Conservation (phyloP, 768 basidiomycete genomes). For the Rhizopogon roseolus region DNA sequence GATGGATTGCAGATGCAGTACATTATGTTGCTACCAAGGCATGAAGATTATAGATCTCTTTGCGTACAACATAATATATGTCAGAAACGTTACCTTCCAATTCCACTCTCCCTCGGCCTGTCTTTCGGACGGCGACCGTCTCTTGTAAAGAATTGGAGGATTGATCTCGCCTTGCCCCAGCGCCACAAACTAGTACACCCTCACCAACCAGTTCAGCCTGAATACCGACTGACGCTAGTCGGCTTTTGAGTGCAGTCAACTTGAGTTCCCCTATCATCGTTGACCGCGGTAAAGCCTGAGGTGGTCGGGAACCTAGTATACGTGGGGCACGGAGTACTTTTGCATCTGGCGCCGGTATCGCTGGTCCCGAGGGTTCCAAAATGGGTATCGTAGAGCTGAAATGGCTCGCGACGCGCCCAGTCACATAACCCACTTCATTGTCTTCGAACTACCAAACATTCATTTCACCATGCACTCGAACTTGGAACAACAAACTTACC, state of each 20-base stretch:
- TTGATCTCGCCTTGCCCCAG: constrained; percentile 41
- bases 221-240: constrained; percentile 68
- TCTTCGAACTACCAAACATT: constrained; percentile 76
- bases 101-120: constrained; percentile 79
- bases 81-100: constrained; percentile 86
- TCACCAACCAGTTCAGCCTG: constrained; percentile 96
- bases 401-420: constrained; percentile 80
- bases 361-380: constrained; percentile 62
- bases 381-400: constrained; percentile 86
- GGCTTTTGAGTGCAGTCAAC: constrained; percentile 81
- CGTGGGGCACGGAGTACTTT: constrained; percentile 28
- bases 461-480: background rate
- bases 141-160: constrained; percentile 48
- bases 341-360: constrained; percentile 19
- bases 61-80: constrained; percentile 85
- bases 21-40: constrained; percentile 74
- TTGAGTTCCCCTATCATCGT: constrained; percentile 98
- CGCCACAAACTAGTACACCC: constrained; percentile 88
- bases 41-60: constrained; percentile 86
- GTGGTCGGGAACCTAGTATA: constrained; percentile 61
- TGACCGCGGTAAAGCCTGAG: constrained; percentile 71
- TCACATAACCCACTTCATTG: constrained; percentile 92
- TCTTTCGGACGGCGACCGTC: constrained; percentile 85
- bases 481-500: constrained; percentile 34
- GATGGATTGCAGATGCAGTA: constrained; percentile 8